Conservation (phyloP, 129 eudicot species). For the Dittrichia graveolens region DNA sequence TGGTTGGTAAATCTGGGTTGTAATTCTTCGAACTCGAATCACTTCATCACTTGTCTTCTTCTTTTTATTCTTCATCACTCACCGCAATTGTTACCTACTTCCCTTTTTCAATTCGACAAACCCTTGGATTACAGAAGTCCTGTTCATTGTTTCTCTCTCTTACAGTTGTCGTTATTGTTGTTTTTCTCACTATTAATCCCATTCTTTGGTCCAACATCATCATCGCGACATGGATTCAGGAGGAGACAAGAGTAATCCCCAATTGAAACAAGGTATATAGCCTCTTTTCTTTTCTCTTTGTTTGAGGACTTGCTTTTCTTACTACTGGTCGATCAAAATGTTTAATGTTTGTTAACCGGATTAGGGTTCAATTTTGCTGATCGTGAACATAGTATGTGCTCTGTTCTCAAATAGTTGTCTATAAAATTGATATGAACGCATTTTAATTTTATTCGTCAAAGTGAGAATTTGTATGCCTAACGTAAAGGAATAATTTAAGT, state of each 20-base stretch:
- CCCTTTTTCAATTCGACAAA: slow-evolving; percentile 40
- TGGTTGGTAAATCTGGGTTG: slow-evolving; percentile 66
- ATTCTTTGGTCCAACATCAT: slow-evolving; percentile 25
- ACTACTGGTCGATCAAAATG: neutral
- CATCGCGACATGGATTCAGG: slow-evolving; percentile 46
- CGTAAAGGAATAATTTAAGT: neutral
- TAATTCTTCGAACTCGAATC: slow-evolving; percentile 57
- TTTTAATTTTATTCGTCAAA: neutral
- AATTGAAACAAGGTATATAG: slow-evolving; percentile 57
- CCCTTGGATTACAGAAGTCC: slow-evolving; percentile 43
- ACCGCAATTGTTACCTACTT: slow-evolving; percentile 41
- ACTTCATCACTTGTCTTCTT: slow-evolving; percentile 57
- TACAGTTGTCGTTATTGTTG: slow-evolving; percentile 20
- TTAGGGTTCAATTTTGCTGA: neutral
- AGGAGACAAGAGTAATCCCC: slow-evolving; percentile 66
- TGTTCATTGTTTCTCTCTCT: slow-evolving; percentile 11
- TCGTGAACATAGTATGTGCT: neutral
- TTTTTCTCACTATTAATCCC: slow-evolving; percentile 21
- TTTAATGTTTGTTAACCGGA: neutral
- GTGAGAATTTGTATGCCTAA: slow-evolving; percentile 10
- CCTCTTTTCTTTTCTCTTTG: neutral
- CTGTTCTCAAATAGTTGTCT: slow-evolving; percentile 19
- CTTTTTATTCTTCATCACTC: slow-evolving; percentile 50
- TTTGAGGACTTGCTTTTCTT: neutral
- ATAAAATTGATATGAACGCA: slow-evolving; percentile 12